Base-by-base conservation (phyloP, 2,329 filamentous ascomycete species). In the Colletotrichum costaricense region DNA sequence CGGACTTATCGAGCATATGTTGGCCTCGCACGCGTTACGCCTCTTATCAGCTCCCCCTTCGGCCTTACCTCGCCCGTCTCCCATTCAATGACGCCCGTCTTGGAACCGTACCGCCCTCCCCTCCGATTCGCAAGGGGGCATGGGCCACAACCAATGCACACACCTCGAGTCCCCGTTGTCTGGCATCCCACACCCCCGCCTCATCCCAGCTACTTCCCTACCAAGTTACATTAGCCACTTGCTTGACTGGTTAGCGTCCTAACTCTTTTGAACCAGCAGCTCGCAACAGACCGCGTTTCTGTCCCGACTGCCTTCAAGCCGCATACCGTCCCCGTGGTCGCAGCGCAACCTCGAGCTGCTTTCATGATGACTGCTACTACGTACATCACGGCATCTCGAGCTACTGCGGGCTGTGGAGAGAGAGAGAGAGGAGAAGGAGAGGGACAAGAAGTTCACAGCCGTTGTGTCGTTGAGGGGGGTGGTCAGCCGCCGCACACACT, bases 21-120 rank as follows among this genome's bases (percentile, higher is more conserved):
- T 63, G 54, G 24, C 58, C 52, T 56, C 38, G 28, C 49, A 52
- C 57, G 64, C 57, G 67, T 73, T 62, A 33, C 46, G 55, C 49
- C 60, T 65, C 67, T 71, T 65, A 73, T 71, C 67, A 69, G 42
- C 62, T 66, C 62, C 28, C 38, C 35, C 56, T 66, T 73, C 71
- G 67, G 71, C 56, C 67, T 52, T 72, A 73, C 67, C 62, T 73
- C 52, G 58, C 28, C 49, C 65, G 57, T 56, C 68, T 38, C 33
- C 42, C 49, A 63, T 67, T 38, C 69, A 26, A 30, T 26, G 42
- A 42, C 67, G 59, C 67, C 57, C 49, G 33, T 52, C 54, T 46
- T 46, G 30, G 24, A 35, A 42, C 58, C 66, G 38, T 46, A 30
- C 59, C 49, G 38, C 58, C 67, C 52, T 52, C 38, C 58, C 67